Evolutionary conservation across 805 yeast species (phyloP).

Genomic region (Suhomyces sp.): DNA sequence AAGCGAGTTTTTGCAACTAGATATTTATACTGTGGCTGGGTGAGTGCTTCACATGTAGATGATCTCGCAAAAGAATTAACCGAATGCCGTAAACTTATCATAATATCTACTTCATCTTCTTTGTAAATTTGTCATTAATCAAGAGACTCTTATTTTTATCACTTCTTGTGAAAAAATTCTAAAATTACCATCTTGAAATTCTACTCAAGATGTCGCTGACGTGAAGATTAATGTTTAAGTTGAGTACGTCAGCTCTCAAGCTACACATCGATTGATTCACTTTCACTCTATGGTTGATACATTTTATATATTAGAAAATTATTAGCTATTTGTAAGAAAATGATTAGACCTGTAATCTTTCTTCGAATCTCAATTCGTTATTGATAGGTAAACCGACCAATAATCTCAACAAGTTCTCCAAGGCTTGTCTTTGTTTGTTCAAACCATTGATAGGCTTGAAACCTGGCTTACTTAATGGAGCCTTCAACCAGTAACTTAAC

Average conservation of each 20-base stretch:
- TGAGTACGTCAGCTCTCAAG: too few relatives aligned
- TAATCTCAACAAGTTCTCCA: conserved; percentile 86
- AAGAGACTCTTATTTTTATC: background rate
- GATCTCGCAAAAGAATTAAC: too few relatives aligned
- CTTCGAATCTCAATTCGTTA: conserved; percentile 93
- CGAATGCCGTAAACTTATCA: background rate
- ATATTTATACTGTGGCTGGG: too few relatives aligned
- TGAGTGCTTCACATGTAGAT: too few relatives aligned
- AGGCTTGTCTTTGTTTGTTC: conserved; percentile 90
- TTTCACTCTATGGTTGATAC: too few relatives aligned
- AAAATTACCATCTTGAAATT: too few relatives aligned
- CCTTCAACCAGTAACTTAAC: conserved; percentile 93
- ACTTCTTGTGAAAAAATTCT: background rate
- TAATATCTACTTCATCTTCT: background rate
- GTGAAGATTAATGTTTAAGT: too few relatives aligned
- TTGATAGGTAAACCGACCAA: conserved; percentile 86
- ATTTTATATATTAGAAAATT: background rate
- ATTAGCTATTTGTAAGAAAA: background rate
- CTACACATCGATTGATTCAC: too few relatives aligned
- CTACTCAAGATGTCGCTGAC: too few relatives aligned
- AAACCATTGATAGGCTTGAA: conserved; percentile 87
- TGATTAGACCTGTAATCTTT: conserved; percentile 50
- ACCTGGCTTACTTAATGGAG: conserved; percentile 91
- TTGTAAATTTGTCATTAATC: too few relatives aligned
- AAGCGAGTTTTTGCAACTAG: background rate